phyloP scores from a whole-genome alignment of 331 rosid species.

The Cydonia oblonga region DNA sequence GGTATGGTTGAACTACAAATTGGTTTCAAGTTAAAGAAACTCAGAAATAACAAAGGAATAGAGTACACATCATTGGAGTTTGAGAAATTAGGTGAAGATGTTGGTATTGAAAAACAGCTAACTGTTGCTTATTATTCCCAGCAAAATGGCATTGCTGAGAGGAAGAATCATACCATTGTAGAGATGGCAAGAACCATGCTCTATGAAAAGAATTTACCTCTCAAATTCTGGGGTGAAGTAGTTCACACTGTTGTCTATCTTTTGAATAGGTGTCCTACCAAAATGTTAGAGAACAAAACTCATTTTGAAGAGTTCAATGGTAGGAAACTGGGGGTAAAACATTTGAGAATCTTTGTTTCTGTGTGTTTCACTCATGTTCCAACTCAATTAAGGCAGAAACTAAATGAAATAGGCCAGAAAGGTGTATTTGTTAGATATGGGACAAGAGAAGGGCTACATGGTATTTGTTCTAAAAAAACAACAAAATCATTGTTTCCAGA shows the following conservation, averaged over 20 bases:
- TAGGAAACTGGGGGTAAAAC: neutral
- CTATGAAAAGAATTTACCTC: neutral
- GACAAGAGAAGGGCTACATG: neutral
- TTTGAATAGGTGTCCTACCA: neutral
- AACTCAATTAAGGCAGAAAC: neutral
- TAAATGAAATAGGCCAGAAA: too few species aligned
- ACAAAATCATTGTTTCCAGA: neutral
- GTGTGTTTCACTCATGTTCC: neutral
- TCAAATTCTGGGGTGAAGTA: neutral
- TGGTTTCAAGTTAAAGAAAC: too few species aligned
- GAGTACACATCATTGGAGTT: neutral
- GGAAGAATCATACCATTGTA: neutral
- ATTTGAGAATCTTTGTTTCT: too few species aligned
- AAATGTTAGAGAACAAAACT: neutral
- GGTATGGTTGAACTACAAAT: too few species aligned
- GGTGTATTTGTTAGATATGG: neutral
- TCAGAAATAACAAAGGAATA: too few species aligned
- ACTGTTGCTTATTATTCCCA: neutral
- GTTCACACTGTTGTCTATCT: neutral
- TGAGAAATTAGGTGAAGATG: neutral
- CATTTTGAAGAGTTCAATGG: neutral
- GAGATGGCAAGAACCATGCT: neutral
- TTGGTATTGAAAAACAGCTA: neutral
- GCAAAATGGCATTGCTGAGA: neutral
- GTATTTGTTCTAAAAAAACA: neutral